Percentiles rank a stretch among this genome's conserved stretches.
phyloP scores from a whole-genome alignment of 2,329 filamentous ascomycete genomes.

The Aspergillus sp. region DNA sequence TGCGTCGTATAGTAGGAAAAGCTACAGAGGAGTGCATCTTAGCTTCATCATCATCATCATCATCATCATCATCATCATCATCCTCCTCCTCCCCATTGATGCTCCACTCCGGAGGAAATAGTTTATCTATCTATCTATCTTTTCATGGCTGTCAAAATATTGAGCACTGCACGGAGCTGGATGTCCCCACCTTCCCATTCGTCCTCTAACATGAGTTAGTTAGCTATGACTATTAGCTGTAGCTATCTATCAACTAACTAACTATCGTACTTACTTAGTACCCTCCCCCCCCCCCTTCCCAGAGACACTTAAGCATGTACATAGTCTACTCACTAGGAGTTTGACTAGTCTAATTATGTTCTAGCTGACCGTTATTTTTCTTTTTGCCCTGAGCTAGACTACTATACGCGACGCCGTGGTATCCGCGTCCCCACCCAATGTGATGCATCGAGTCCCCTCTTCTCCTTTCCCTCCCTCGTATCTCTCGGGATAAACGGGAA shows the following conservation, averaged over 20 bases:
- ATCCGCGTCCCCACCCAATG: not conserved
- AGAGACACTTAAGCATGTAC: not conserved
- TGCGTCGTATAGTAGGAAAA: no score
- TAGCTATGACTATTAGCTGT: no score
- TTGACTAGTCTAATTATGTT: constrained; percentile 6
- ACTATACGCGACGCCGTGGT: not conserved
- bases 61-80: no score
- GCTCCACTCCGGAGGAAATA: not conserved
- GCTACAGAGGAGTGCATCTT: not conserved
- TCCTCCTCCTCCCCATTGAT: not conserved
- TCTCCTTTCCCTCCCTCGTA: not conserved
- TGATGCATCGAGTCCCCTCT: constrained; percentile 6
- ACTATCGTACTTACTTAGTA: not conserved
- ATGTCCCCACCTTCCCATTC: no score
- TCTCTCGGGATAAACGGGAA: not conserved
- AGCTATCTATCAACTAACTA: not conserved
- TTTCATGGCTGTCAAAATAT: constrained; percentile 2
- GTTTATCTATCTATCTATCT: not conserved
- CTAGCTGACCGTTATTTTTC: constrained; percentile 12
- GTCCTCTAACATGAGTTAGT: no score
- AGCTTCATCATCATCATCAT: not conserved
- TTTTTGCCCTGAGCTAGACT: not conserved
- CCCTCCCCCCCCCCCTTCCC: no score
- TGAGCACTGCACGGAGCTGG: not conserved
- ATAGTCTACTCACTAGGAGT: not conserved